Evolutionary conservation across 164 flowering plant genomes (phyloP).

Genomic region (Brasenia schreberi): DNA sequence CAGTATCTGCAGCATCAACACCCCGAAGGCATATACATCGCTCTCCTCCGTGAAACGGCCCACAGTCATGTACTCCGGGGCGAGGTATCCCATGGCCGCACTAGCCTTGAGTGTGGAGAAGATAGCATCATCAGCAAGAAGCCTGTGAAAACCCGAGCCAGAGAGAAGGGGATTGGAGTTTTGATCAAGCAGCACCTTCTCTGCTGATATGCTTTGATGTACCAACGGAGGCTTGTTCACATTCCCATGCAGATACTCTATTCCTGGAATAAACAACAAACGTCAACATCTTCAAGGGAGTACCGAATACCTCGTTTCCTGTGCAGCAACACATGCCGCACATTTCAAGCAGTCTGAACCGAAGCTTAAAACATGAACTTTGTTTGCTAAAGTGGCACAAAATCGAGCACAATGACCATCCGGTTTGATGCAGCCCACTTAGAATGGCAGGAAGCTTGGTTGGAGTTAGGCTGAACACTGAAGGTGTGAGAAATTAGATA

Average conservation of each 20-base stretch:
- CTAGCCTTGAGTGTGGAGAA: conserved; percentile 78
- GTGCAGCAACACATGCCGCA: too few relatives aligned
- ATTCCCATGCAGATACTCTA: conserved; percentile 52
- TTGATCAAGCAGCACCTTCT: conserved; percentile 69
- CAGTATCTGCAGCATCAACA: conserved; percentile 61
- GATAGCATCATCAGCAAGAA: conserved; percentile 73
- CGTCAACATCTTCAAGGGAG: background rate
- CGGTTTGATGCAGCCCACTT: too few relatives aligned
- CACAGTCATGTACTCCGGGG: conserved; percentile 84
- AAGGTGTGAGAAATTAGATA: too few relatives aligned
- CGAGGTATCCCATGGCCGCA: conserved; percentile 97
- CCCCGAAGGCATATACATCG: conserved; percentile 84
- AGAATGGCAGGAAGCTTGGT: too few relatives aligned
- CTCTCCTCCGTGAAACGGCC: conserved; percentile 89
- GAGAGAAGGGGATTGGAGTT: conserved; percentile 55
- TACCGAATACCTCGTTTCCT: too few relatives aligned
- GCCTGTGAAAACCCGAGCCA: conserved; percentile 70
- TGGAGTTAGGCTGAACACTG: too few relatives aligned
- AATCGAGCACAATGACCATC: too few relatives aligned
- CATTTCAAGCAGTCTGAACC: too few relatives aligned
- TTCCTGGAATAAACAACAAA: conserved; percentile 33
- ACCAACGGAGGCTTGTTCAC: conserved; percentile 47
- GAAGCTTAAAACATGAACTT: too few relatives aligned
- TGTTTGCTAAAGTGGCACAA: too few relatives aligned
- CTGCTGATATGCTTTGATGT: conserved; percentile 82